Conservation (phyloP, 345 rosid species). For the Populus deltoides region DNA sequence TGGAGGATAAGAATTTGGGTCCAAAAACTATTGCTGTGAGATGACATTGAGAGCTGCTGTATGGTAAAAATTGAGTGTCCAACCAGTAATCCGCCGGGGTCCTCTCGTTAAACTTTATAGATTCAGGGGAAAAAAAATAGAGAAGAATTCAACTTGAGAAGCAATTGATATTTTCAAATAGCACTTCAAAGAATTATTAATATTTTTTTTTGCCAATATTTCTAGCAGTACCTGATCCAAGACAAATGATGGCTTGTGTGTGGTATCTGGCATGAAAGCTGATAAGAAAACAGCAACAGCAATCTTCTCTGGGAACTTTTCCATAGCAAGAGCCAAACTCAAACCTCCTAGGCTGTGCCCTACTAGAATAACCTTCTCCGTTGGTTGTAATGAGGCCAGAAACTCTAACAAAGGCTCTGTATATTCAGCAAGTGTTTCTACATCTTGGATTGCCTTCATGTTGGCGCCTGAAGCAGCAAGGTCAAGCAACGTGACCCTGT, state of each 20-base stretch:
- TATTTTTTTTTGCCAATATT: too few species aligned
- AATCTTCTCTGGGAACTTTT: conserved; percentile 23
- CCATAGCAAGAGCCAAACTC: conserved; percentile 30
- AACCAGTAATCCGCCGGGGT: conserved; percentile 10
- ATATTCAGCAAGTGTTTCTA: conserved; percentile 21
- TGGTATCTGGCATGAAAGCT: conserved; percentile 27
- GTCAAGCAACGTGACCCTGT: conserved; percentile 38
- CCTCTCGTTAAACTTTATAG: neutral
- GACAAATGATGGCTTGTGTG: conserved; percentile 5
- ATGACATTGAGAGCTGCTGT: conserved; percentile 1
- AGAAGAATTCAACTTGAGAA: neutral
- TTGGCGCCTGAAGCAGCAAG: conserved; percentile 38
- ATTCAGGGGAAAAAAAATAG: too few species aligned
- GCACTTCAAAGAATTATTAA: too few species aligned
- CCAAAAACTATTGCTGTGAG: conserved; percentile 17
- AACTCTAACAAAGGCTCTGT: conserved; percentile 20
- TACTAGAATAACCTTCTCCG: conserved; percentile 30
- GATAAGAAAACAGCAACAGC: conserved; percentile 21
- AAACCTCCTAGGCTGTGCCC: conserved; percentile 38
- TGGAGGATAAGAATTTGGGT: conserved; percentile 15
- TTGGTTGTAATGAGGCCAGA: conserved; percentile 9
- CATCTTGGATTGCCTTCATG: conserved; percentile 17
- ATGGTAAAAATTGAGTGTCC: conserved; percentile 32
- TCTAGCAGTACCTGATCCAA: conserved; percentile 10
- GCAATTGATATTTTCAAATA: too few species aligned